Conservation (phyloP, 2,329 filamentous ascomycete genomes). For the Colletotrichum sp. region DNA sequence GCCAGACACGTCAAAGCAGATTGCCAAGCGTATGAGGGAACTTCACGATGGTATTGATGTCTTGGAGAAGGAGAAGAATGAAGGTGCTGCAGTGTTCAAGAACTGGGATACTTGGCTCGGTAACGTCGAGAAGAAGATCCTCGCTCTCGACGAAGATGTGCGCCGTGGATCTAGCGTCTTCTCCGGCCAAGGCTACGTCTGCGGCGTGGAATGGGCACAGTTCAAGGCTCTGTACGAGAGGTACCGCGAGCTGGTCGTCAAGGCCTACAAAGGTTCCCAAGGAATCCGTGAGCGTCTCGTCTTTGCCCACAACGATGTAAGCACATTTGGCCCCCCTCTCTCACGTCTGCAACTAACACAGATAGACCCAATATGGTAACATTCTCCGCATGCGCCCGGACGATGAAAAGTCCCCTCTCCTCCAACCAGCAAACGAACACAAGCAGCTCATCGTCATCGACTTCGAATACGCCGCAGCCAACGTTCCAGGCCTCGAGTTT, state of each 20-base stretch:
- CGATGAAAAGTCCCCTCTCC: constrained; percentile 80
- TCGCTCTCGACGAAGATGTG: constrained; percentile 64
- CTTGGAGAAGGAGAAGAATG: constrained; percentile 76
- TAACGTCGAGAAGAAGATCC: constrained; percentile 65
- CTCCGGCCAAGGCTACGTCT: constrained; percentile 67
- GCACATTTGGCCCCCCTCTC: constrained; percentile 32
- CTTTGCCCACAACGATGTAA: constrained; percentile 97
- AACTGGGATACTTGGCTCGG: constrained; percentile 95
- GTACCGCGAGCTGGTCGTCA: constrained; percentile 77
- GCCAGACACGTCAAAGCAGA: constrained; percentile 85
- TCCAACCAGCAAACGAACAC: constrained; percentile 90
- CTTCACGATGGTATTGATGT: constrained; percentile 93
- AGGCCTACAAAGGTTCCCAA: constrained; percentile 70
- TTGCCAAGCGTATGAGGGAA: constrained; percentile 97
- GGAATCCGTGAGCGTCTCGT: constrained; percentile 78
- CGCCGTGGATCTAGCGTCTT: constrained; percentile 32
- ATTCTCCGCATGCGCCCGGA: constrained; percentile 77
- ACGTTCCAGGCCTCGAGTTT: constrained; percentile 86
- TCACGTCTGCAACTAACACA: not conserved
- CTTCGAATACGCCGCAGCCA: constrained; percentile 95
- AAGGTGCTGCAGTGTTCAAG: constrained; percentile 82
- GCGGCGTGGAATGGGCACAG: constrained; percentile 80
- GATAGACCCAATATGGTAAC: constrained; percentile 95
- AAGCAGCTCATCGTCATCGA: constrained; percentile 98
- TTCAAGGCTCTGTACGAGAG: constrained; percentile 79